Evolutionary conservation across 305 asterid genomes (phyloP), one percentile per base, ranked within the genome.

Genomic region (Fraxinus xanthoxyloides): DNA sequence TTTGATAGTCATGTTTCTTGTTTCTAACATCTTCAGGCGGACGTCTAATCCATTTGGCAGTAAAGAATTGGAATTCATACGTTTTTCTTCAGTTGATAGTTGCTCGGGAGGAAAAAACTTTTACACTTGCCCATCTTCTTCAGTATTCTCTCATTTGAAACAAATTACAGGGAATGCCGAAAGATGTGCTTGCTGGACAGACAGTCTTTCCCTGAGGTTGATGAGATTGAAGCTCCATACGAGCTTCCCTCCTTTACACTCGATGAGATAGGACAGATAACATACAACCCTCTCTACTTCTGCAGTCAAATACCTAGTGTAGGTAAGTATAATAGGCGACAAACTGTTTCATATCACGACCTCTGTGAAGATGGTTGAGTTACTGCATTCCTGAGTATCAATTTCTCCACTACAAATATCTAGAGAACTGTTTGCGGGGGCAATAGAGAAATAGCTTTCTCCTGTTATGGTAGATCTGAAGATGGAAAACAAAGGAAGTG

Each of bases 81-180:
- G 2, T 24, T 34, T 19, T 17, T 36, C 80, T 17, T 65, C 35
- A 26, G 36, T 65, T 26, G n/a, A 59, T 32, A 72, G 73, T 82
- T 72, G 75, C 69, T 70, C 32, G 19, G 26, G 10, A 78, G 77
- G 70, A 67, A 85, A n/a, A 15, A 35, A 40, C 54, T 34, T 3
- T 36, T 24, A 46, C 72, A 73, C 2, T 76, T 46, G 75, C 34
- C 61, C 79, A 56, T 76, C 82, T 34, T 79, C 43, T 75, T 82
- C 85, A 72, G 85, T 79, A 75, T 84, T 85, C 83, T 82, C 86
- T 70, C 31, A 84, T 80, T 80, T 82, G 61, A 79, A 76, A 59
- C 82, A 83, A 83, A 86, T 81, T 34, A 77, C 86, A 86, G 91
- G 98, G 98, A 92, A 92, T 94, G 97, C 97, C 82, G 97, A 92